Conservation (phyloP, 768 basidiomycete species). For the Tulasnella sp. region DNA sequence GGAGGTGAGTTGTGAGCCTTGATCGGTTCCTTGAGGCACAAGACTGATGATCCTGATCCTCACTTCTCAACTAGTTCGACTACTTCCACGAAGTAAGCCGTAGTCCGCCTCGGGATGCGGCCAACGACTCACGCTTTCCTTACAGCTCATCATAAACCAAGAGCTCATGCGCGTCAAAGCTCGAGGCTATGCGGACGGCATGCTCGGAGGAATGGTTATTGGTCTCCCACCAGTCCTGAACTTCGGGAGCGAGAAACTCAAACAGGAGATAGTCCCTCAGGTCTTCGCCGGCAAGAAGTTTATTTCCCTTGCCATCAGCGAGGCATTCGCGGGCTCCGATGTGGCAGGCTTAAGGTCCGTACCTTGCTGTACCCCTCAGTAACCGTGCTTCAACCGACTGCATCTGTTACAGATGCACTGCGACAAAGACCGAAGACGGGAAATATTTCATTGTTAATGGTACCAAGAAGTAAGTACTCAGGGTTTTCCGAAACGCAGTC, state of each 20-base stretch:
- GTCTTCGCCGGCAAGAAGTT: constrained; percentile 75
- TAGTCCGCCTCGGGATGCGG: neutral
- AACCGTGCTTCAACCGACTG: neutral
- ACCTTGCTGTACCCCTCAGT: neutral
- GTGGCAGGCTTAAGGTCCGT: constrained; percentile 57
- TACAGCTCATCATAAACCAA: constrained; percentile 68
- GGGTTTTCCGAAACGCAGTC: neutral
- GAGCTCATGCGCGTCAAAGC: constrained; percentile 82
- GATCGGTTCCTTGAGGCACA: neutral
- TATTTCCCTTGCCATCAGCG: constrained; percentile 85
- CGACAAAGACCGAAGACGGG: constrained; percentile 69
- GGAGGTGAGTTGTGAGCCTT: constrained; percentile 38
- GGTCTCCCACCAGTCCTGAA: constrained; percentile 86
- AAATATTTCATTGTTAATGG: constrained; percentile 85
- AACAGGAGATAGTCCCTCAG: constrained; percentile 65
- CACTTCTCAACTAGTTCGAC: constrained; percentile 49
- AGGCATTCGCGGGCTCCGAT: constrained; percentile 89
- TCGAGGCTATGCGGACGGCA: constrained; percentile 78
- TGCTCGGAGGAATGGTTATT: constrained; percentile 54
- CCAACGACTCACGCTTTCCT: neutral
- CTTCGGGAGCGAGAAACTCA: constrained; percentile 72
- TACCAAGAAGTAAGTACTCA: constrained; percentile 70
- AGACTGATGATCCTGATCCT: neutral
- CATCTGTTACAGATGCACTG: constrained; percentile 61
- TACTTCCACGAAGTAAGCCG: constrained; percentile 83